These are phyloP conservation scores for Juglanconis sp. DNA, from an alignment of 2,329 filamentous ascomycete species.

Conservation along the genomic window DNA sequence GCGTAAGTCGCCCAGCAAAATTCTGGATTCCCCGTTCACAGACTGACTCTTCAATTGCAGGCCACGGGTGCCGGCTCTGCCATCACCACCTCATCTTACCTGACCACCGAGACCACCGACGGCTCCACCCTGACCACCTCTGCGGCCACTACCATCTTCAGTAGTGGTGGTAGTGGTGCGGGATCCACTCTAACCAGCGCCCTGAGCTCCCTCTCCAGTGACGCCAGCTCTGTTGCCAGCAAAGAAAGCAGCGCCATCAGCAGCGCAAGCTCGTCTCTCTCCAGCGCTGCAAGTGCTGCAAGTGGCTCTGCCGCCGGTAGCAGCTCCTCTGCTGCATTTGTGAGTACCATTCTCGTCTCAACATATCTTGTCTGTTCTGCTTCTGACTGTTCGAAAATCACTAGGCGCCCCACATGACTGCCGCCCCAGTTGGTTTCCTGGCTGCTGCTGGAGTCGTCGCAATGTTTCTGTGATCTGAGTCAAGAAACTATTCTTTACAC, in stretches of 20 bases:
- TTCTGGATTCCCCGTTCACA: neutral
- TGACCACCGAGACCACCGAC: constrained; percentile 33
- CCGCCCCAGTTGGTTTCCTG: constrained; percentile 43
- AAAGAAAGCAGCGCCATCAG: too few relatives aligned
- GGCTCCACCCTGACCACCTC: constrained; percentile 32
- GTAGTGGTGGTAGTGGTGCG: constrained; percentile 17
- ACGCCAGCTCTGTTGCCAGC: too few relatives aligned
- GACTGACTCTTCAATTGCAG: neutral
- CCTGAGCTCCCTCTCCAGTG: too few relatives aligned
- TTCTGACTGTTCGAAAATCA: constrained; percentile 11
- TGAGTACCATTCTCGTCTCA: constrained; percentile 19
- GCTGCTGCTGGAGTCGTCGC: constrained; percentile 48
- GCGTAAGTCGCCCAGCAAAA: constrained; percentile 1
- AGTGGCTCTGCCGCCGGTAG: constrained; percentile 22
- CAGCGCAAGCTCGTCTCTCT: neutral
- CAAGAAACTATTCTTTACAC: neutral
- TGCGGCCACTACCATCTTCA: constrained; percentile 34
- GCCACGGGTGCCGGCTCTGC: constrained; percentile 20
- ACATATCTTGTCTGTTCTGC: neutral
- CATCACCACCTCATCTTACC: constrained; percentile 35
- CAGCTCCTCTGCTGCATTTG: constrained; percentile 24
- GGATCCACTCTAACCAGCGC: too few relatives aligned
- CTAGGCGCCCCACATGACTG: constrained; percentile 40
- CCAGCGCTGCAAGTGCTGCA: constrained; percentile 8
- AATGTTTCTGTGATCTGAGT: constrained; percentile 41